Conservation (phyloP, 768 basidiomycete species). For the Sporobolomyces pararoseus region DNA sequence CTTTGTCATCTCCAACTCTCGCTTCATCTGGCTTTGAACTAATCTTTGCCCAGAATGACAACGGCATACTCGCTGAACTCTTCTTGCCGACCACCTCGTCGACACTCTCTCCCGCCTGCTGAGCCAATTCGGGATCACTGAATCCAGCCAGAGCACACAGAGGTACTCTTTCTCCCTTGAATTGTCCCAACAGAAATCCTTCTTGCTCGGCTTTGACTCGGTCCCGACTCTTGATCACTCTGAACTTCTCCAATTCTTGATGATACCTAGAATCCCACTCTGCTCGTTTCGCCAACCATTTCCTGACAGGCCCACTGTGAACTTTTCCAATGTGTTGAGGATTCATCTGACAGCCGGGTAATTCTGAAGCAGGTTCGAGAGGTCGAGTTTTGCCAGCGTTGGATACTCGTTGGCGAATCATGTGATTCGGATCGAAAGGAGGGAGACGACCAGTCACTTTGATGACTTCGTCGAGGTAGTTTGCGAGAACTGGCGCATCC, state of each 20-base stretch:
- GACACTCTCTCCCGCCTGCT: constrained; percentile 47
- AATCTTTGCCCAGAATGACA: constrained; percentile 48
- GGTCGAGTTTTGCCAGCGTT: constrained; percentile 72
- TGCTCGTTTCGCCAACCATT: constrained; percentile 47
- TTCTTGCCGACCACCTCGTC: constrained; percentile 47
- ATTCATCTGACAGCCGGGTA: constrained; percentile 65
- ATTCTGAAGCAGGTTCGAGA: constrained; percentile 66
- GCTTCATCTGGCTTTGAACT: constrained; percentile 47
- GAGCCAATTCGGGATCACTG: constrained; percentile 43
- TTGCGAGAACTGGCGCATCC: neutral
- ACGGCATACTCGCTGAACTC: constrained; percentile 43
- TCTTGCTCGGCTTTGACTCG: constrained; percentile 42
- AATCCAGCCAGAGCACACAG: constrained; percentile 46
- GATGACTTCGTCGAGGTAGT: constrained; percentile 10
- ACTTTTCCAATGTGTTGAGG: constrained; percentile 60
- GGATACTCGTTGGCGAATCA: constrained; percentile 88
- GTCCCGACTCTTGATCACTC: constrained; percentile 44
- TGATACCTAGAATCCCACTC: constrained; percentile 49
- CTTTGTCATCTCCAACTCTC: constrained; percentile 44
- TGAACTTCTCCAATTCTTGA: constrained; percentile 44
- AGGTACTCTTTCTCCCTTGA: constrained; percentile 48
- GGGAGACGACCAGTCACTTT: constrained; percentile 33
- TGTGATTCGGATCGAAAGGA: constrained; percentile 52
- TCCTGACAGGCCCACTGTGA: constrained; percentile 48
- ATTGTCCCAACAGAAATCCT: constrained; percentile 48